Evolutionary conservation across 2,329 filamentous ascomycete species (phyloP).

Genomic region (Trichoderma gracile): DNA sequence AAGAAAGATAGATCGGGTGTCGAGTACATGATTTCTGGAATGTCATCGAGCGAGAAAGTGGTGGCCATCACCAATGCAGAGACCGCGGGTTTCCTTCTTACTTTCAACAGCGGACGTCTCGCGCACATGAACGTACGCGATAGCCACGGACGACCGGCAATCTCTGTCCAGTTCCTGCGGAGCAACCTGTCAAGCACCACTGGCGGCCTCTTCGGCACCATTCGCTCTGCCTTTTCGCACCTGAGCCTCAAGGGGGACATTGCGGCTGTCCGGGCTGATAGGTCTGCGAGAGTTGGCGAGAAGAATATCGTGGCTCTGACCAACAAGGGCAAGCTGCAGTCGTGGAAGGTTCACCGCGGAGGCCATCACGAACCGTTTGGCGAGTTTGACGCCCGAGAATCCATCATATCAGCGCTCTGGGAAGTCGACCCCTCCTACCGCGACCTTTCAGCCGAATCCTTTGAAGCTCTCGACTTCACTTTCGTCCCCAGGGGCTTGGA

Average conservation of each 20-base stretch:
- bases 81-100: slow-evolving; percentile 79
- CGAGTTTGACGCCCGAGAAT: slow-evolving; percentile 69
- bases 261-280: slow-evolving; percentile 74
- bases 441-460: slow-evolving; percentile 56
- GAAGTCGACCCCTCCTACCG: slow-evolving; percentile 52
- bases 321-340: slow-evolving; percentile 72
- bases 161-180: slow-evolving; percentile 76
- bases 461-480: slow-evolving; percentile 79
- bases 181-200: slow-evolving; percentile 56
- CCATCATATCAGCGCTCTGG: slow-evolving; percentile 63
- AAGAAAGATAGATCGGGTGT: slow-evolving; percentile 79
- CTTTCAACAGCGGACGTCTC: slow-evolving; percentile 81
- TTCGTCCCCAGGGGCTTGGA: slow-evolving; percentile 61
- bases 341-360: slow-evolving; percentile 87
- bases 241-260: slow-evolving; percentile 73
- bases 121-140: slow-evolving; percentile 87
- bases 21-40: slow-evolving; percentile 69
- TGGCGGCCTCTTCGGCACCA: slow-evolving; percentile 75
- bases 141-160: slow-evolving; percentile 77
- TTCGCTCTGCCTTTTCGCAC: slow-evolving; percentile 73
- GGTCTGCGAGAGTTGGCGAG: slow-evolving; percentile 73
- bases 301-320: slow-evolving; percentile 81
- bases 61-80: slow-evolving; percentile 80
- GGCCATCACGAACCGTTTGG: slow-evolving; percentile 75
- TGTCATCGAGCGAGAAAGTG: slow-evolving; percentile 77